Percentiles rank a stretch among this genome's conserved stretches.
Evolutionary conservation across 2,329 filamentous ascomycete species (phyloP).

Genomic region (Pyrenophora tritici-repentis): DNA sequence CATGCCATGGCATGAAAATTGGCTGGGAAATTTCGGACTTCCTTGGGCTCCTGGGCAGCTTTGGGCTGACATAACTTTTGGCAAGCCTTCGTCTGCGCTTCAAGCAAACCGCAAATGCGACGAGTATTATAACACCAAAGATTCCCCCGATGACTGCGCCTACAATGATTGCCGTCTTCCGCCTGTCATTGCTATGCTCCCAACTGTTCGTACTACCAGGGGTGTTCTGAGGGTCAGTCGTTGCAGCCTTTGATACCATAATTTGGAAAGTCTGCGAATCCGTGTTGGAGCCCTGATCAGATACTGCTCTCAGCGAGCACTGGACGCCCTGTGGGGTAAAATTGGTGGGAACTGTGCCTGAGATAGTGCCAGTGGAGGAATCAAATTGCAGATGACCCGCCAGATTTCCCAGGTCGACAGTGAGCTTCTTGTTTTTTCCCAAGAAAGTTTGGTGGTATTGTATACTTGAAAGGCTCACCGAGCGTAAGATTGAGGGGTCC

Average conservation of each 20-base stretch:
- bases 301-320: slow-evolving; percentile 52
- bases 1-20: slow-evolving; percentile 39
- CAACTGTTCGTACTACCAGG: not conserved
- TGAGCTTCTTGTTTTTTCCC: too few species aligned
- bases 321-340: slow-evolving; percentile 47
- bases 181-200: slow-evolving; percentile 7
- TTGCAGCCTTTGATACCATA: slow-evolving; percentile 22
- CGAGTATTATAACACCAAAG: slow-evolving; percentile 32
- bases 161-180: slow-evolving; percentile 28
- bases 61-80: slow-evolving; percentile 27
- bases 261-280: slow-evolving; percentile 55
- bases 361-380: slow-evolving; percentile 49
- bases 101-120: slow-evolving; percentile 25
- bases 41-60: slow-evolving; percentile 27
- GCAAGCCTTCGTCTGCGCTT: slow-evolving; percentile 29
- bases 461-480: slow-evolving; percentile 56
- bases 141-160: slow-evolving; percentile 43
- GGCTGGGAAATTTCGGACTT: slow-evolving; percentile 51
- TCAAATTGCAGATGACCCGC: slow-evolving; percentile 58
- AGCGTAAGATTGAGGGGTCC: slow-evolving; percentile 54
- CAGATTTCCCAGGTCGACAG: slow-evolving; percentile 42
- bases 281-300: slow-evolving; percentile 28
- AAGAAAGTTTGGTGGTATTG: slow-evolving; percentile 51
- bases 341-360: slow-evolving; percentile 55
- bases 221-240: too few species aligned